phyloP scores from a whole-genome alignment of 306 rosid genomes.

The Mimosa bimucronata region DNA sequence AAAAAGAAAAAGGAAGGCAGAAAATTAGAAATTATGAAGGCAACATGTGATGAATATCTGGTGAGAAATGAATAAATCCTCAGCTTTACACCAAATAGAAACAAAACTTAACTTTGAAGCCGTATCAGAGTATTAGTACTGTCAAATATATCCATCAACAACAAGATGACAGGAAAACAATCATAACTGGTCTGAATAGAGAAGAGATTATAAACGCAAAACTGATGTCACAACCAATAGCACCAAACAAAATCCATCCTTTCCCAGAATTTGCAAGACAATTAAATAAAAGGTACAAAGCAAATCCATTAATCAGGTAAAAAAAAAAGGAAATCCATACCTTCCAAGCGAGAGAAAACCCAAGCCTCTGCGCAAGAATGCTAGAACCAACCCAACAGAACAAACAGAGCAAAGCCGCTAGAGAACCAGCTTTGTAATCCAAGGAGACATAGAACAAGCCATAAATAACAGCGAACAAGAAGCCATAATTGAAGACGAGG shows the following conservation, averaged over 20 bases:
- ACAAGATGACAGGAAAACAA: background rate
- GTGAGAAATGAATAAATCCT: background rate
- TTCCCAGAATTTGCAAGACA: background rate
- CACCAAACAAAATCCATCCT: background rate
- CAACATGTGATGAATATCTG: constrained; percentile 8
- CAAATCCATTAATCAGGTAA: background rate
- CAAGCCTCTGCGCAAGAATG: constrained; percentile 55
- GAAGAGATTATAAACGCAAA: background rate
- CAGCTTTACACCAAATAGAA: background rate
- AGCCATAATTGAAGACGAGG: constrained; percentile 62
- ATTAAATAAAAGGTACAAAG: background rate
- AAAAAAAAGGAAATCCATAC: constrained; percentile 35
- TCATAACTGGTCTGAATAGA: background rate
- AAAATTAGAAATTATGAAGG: background rate
- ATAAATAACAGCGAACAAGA: constrained; percentile 57
- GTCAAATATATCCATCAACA: background rate
- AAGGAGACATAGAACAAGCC: constrained; percentile 54
- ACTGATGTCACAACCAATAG: background rate
- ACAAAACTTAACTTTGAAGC: background rate
- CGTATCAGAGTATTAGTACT: background rate
- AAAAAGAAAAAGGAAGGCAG: background rate
- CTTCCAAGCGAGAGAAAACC: constrained; percentile 71
- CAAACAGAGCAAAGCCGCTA: constrained; percentile 68
- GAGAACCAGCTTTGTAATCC: constrained; percentile 74
- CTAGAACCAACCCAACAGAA: constrained; percentile 68